Conservation (phyloP, 306 rosid genomes). For the Prunus armeniaca region DNA sequence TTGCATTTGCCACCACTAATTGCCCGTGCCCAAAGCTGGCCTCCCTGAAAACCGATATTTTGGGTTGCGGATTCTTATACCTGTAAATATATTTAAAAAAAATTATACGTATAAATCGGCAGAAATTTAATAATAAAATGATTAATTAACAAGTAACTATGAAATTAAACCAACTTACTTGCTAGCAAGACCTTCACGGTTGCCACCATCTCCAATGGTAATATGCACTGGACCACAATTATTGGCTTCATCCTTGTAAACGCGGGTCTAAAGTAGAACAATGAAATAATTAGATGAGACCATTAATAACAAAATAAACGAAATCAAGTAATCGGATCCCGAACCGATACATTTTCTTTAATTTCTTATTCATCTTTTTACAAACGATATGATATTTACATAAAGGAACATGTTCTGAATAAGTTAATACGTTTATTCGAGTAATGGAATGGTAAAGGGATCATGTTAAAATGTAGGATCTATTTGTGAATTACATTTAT, state of each 20-base stretch:
- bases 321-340: not conserved
- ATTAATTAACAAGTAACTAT: not conserved
- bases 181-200: slow-evolving; percentile 79
- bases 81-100: slow-evolving; percentile 6
- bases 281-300: not conserved
- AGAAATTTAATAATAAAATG: not conserved
- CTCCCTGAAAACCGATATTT: slow-evolving; percentile 65
- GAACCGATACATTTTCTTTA: too few relatives aligned
- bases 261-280: slow-evolving; percentile 48
- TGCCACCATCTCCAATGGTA: slow-evolving; percentile 95
- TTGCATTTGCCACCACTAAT: slow-evolving; percentile 55
- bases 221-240: slow-evolving; percentile 70
- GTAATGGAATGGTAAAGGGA: too few relatives aligned
- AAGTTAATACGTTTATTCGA: too few relatives aligned
- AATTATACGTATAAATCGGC: not conserved
- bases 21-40: slow-evolving; percentile 86
- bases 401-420: too few relatives aligned
- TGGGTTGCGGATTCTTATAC: slow-evolving; percentile 55
- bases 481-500: too few relatives aligned
- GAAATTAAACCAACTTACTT: slow-evolving; percentile 30
- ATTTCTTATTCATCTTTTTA: too few relatives aligned
- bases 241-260: slow-evolving; percentile 52
- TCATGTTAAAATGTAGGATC: too few relatives aligned
- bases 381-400: too few relatives aligned
- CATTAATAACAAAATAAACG: not conserved